Evolutionary conservation across 306 rosid genomes (phyloP), one percentile per base, ranked within the genome.

Genomic region (Rosa chinensis): DNA sequence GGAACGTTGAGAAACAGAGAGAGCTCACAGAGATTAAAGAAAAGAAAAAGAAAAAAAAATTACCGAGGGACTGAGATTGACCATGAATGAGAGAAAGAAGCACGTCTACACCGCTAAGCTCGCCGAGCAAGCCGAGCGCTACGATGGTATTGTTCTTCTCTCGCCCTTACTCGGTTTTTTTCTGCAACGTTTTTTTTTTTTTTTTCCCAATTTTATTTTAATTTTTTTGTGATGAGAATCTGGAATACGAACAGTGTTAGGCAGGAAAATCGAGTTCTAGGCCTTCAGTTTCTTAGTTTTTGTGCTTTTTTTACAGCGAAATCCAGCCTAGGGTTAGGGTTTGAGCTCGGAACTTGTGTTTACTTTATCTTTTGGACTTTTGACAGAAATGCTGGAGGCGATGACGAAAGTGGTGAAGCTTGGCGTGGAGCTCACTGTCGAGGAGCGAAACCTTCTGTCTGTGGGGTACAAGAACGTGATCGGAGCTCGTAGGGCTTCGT

Each of bases 401-500:
- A 89, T 89, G 87, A 83, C 82, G 87, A 85, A 83, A 58, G 90
- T 89, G 37, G 92, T 90, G 47, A 87, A 83, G 74, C 89, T 89
- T 39, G 74, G 85, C 70, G 90, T 89, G 73, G 92, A 89, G 70
- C 83, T 89, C 73, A 89, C 84, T 6, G 79, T 86, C 3, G 90
- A 89, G 73, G 92, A 86, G 88, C 48, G 92, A 32, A 89, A 89
- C 77, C 88, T 89, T 69, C 83, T 89, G 1, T 89, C 88, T 16
- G 88, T 89, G 23, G 90, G 90, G 68, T 89, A 82, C 87, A 89
- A 86, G 83, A 86, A 86, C 28, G 87, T 86, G 21, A 86, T 86
- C 8, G 92, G 90, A 48, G 90, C 90, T 80, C 88, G 88, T 40
- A 82, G 90, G 67, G 92, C 92, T 40, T 89, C 92, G 10, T 89